These are phyloP conservation scores for Panicum miliaceum DNA, from an alignment of 176 grass and related monocot species.

Conservation along the genomic window DNA sequence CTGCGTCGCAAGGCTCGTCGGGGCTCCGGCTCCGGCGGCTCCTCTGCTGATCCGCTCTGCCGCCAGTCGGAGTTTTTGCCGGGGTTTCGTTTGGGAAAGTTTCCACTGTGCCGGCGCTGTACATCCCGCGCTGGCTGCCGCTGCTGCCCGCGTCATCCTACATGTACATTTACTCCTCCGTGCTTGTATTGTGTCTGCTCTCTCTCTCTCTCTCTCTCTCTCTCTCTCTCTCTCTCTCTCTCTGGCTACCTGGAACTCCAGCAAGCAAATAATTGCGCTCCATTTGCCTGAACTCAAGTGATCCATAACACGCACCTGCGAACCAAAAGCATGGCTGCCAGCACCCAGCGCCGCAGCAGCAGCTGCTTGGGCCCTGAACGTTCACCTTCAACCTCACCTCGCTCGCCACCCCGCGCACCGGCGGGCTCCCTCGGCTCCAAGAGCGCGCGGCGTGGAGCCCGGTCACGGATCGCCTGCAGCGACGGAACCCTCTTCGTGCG, in stretches of 20 bases:
- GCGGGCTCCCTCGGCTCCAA: not conserved
- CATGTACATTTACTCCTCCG: conserved; percentile 26
- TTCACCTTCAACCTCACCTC: conserved; percentile 3
- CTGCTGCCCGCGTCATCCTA: conserved; percentile 12
- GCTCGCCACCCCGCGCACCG: not conserved
- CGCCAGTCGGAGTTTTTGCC: not conserved
- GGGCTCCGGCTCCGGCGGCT: not conserved
- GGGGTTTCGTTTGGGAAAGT: not conserved
- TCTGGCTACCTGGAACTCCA: not conserved
- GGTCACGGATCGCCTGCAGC: conserved; percentile 14
- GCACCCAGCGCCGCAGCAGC: not conserved
- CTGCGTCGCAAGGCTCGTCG: conserved; percentile 8
- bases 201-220: not conserved
- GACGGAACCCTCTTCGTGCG: conserved; percentile 20
- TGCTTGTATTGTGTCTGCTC: not conserved
- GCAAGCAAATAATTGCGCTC: not conserved
- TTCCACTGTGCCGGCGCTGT: not conserved
- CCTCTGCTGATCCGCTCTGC: not conserved
- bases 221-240: not conserved
- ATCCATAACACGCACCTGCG: not conserved
- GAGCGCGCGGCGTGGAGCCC: conserved; percentile 17
- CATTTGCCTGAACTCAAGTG: conserved; percentile 6
- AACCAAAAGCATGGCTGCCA: not conserved
- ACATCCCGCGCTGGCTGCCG: not conserved
- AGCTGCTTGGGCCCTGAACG: conserved; percentile 9